phyloP scores from a whole-genome alignment of 331 rosid species.

The Prunus yedoensis region DNA sequence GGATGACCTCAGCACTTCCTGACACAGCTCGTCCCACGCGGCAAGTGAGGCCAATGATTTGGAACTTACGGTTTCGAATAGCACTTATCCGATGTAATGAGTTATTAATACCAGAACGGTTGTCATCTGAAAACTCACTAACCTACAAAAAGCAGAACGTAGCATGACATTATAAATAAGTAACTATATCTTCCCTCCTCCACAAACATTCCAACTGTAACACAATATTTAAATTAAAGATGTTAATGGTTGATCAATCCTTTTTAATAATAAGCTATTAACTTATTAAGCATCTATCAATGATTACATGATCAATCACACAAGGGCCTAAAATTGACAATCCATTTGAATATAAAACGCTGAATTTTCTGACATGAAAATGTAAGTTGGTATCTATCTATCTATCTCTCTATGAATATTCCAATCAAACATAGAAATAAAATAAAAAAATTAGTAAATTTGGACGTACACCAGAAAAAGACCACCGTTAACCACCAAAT shows the following conservation, averaged over 20 bases:
- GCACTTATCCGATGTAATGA: slow-evolving; percentile 98
- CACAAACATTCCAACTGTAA: neutral
- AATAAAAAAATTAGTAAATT: no score
- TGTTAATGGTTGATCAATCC: neutral
- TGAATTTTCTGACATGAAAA: neutral
- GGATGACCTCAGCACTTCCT: slow-evolving; percentile 86
- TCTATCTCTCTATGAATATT: neutral
- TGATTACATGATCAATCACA: neutral
- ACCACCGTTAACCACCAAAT: neutral
- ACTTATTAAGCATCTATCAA: slow-evolving; percentile 4
- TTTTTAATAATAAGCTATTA: neutral
- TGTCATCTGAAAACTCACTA: slow-evolving; percentile 96
- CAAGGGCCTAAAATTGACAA: slow-evolving; percentile 5
- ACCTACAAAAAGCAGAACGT: slow-evolving; percentile 47
- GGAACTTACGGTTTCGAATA: slow-evolving; percentile 83
- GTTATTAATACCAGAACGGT: slow-evolving; percentile 89
- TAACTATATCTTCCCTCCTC: neutral
- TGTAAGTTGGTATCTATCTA: no score
- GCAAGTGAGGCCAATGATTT: slow-evolving; percentile 96
- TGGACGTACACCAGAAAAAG: neutral
- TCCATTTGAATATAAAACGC: slow-evolving; percentile 6
- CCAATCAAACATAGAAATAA: neutral
- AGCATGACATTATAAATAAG: neutral
- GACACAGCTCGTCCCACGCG: slow-evolving; percentile 91
- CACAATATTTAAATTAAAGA: no score